Base-by-base conservation (phyloP, 2,329 filamentous ascomycete species). In the Aspergillus vadensis region DNA sequence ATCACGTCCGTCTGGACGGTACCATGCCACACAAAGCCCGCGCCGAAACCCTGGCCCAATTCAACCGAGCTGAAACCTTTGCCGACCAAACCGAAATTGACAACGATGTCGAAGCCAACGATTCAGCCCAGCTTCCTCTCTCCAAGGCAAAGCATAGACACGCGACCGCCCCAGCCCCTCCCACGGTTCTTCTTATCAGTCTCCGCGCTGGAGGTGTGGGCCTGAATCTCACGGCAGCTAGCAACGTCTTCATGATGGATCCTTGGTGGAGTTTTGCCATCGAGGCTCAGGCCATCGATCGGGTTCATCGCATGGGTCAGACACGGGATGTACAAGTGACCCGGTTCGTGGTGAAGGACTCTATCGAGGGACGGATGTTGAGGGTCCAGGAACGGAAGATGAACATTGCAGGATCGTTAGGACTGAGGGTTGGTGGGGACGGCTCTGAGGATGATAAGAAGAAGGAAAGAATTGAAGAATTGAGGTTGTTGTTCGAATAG, bases 191-290 rank as follows among this genome's bases (percentile, higher is more conserved):
- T 4, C 82, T 99, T 1, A 85, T 99, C 55, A 94, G 89, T 68
- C 81, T 99, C 58, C 85, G 92, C 19, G 95, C 96, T 0, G 95
- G 96, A 4, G 96, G 95, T 23, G 95, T 99, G 0, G 95, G 95
- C 0, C 82, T 99, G 47, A 99, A 99, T 72, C 78, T 99, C 63
- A 98, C 94, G 0, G 88, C 88, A 66, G 95, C 95, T 5, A 91
- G 89, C 65, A 83, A 91, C 57, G 96, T 99, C 5, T 99, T 90
- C 79, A 96, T 99, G 91, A 98, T 99, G 95, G 95, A 99, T 76
- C 95, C 95, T 0, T 99, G 95, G 95, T 99, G 95, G 95, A 96
- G 91, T 72, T 99, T 94, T 76, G 93, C 95, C 0, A 89, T 98
- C 12, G 95, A 99, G 77, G 92, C 93, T 5, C 95, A 99, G 77